These are phyloP conservation scores for Domatiomyces catenatus DNA, from an alignment of 2,329 filamentous ascomycete species.

Conservation along the genomic window DNA sequence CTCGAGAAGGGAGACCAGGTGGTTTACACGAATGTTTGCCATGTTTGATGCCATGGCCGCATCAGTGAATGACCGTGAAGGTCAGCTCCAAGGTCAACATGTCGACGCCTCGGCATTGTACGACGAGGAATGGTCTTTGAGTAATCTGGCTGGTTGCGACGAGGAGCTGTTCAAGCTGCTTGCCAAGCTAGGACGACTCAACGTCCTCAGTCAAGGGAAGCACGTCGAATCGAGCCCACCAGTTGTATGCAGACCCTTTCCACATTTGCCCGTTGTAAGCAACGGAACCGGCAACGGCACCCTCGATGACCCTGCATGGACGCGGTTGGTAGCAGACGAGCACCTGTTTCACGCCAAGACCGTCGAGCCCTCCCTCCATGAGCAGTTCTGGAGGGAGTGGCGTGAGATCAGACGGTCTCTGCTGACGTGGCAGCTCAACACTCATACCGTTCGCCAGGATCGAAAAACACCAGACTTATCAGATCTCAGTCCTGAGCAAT, in stretches of 20 bases:
- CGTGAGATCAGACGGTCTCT: constrained; percentile 60
- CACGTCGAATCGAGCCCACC: constrained; percentile 19
- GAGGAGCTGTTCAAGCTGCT: constrained; percentile 74
- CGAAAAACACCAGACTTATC: constrained; percentile 2
- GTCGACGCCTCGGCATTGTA: constrained; percentile 50
- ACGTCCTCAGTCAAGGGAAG: constrained; percentile 60
- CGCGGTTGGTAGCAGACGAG: constrained; percentile 30
- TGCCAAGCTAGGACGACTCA: constrained; percentile 66
- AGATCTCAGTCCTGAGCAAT: constrained; percentile 41
- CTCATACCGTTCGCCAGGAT: constrained; percentile 17
- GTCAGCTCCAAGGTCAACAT: constrained; percentile 52
- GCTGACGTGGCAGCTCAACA: constrained; percentile 65
- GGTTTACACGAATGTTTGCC: constrained; percentile 87
- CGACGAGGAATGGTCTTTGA: constrained; percentile 55
- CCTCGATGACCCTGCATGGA: constrained; percentile 42
- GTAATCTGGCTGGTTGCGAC: constrained; percentile 81
- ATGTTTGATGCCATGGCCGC: constrained; percentile 90
- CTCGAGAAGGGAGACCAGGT: constrained; percentile 39
- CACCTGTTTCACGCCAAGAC: constrained; percentile 25
- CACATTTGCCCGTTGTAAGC: constrained; percentile 5
- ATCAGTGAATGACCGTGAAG: constrained; percentile 80
- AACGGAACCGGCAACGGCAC: background rate
- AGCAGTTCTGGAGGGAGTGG: constrained; percentile 59
- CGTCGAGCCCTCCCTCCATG: constrained; percentile 33
- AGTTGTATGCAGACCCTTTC: constrained; percentile 22